Conservation (phyloP, 164 flowering plant species). For the Pachysandra terminalis region DNA sequence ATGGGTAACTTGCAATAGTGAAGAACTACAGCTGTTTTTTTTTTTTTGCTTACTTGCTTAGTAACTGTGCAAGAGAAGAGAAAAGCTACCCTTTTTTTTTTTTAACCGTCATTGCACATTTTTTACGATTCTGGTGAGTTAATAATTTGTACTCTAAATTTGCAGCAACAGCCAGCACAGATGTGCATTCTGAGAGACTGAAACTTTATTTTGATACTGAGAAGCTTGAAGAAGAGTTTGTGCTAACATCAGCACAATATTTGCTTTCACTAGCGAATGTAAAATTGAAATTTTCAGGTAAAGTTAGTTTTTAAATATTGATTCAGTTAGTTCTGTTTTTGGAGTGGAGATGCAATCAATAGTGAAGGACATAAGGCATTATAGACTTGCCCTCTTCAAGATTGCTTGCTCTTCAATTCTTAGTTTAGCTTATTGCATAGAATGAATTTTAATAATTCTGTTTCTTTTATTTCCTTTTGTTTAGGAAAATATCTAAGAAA, state of each 20-base stretch:
- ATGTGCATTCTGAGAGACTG: constrained; percentile 30
- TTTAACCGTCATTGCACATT: neutral
- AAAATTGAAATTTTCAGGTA: constrained; percentile 61
- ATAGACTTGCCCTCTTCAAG: neutral
- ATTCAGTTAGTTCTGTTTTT: neutral
- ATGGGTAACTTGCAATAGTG: too few relatives aligned
- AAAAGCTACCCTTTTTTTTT: neutral
- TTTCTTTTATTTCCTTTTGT: neutral
- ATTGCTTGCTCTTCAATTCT: neutral
- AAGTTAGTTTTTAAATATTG: neutral
- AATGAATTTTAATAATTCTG: neutral
- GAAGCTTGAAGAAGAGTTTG: constrained; percentile 75
- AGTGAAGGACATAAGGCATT: too few relatives aligned
- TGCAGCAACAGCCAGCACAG: constrained; percentile 35
- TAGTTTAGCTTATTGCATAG: neutral
- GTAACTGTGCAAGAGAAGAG: neutral
- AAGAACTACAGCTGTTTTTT: too few relatives aligned
- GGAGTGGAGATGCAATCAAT: neutral
- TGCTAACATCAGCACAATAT: constrained; percentile 76
- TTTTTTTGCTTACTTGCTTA: too few relatives aligned
- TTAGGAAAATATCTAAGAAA: too few relatives aligned
- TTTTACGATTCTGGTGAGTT: neutral
- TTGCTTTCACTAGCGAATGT: constrained; percentile 59
- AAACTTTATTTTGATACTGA: constrained; percentile 47
- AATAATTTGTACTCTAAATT: constrained; percentile 7